Conservation (phyloP, 441 rosid genomes). For the Flueggea neowawraea region DNA sequence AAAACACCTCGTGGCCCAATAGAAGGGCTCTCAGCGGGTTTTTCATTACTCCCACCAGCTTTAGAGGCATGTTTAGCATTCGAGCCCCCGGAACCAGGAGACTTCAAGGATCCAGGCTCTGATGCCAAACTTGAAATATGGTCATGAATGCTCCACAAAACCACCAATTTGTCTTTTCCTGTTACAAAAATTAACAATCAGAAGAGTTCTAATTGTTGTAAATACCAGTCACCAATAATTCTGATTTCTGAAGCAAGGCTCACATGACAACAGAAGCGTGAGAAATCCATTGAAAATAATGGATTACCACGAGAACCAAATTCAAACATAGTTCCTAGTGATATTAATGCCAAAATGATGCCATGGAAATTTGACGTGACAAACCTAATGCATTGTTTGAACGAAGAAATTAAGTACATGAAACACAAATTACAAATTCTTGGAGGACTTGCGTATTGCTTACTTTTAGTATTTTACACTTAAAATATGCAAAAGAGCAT, state of each 20-base stretch:
- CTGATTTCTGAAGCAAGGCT: too few relatives aligned
- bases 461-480: background rate
- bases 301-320: background rate
- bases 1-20: slow-evolving; percentile 92
- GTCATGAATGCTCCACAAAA: slow-evolving; percentile 98
- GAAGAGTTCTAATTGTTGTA: background rate
- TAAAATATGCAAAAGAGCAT: too few relatives aligned
- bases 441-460: background rate
- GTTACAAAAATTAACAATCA: slow-evolving; percentile 18
- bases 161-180: slow-evolving; percentile 98
- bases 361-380: background rate
- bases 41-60: slow-evolving; percentile 50
- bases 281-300: background rate
- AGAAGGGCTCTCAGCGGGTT: slow-evolving; percentile 59
- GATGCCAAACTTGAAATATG: slow-evolving; percentile 69
- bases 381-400: too few relatives aligned
- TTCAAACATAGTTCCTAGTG: background rate
- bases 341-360: background rate
- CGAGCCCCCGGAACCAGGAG: slow-evolving; percentile 68
- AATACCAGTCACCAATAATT: background rate
- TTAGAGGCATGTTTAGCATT: slow-evolving; percentile 45
- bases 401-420: too few relatives aligned
- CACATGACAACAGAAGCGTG: background rate
- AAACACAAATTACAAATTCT: background rate
- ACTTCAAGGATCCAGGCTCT: slow-evolving; percentile 45